Base-by-base conservation (phyloP, 352 stramenopile species). In the Pythium dissimile region DNA sequence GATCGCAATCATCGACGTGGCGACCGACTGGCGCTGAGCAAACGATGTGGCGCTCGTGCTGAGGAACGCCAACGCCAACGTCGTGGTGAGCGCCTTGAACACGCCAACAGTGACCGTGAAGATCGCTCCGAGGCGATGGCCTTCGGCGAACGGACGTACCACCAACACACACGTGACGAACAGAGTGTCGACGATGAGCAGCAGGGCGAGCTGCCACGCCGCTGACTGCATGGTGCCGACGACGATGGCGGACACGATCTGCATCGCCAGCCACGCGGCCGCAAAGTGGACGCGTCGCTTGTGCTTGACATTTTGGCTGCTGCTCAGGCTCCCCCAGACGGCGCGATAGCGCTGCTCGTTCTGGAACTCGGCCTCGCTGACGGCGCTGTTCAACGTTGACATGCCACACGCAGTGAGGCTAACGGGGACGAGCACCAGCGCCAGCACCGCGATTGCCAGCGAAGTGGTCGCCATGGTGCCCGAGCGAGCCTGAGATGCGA, bases 21-120 rank as follows among this genome's bases (percentile, higher is more conserved):
- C 77, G 2, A 78, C 59, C 13, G 24, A 47, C 34, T 68, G 74
- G 16, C 10, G 23, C 12, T 18, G 21, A 2, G 18, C 15, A 8
- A 31, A 39, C 10, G 32, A 26, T 10, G 44, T 27, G 27, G 26
- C 28, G 16, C 5, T 28, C 3, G 4, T 20, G 32, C n/a, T 13
- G 1, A 46, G 13, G 34, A 54, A 61, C 26, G 32, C 67, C 64
- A 57, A 49, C 9, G 38, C 71, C 20, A 88, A 26, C 5, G 58
- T 59, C 13, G 73, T 77, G 63, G 85, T 88, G 24, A 85, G 28
- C 12, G 81, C 72, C 59, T 85, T 85, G 54, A 84, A 32, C 32
- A 71, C 24, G 13, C 56, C 55, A 24, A 87, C 50, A 1, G 58
- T 60, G 51, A 79, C 73, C 21, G 72, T 75, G 53, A 77, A 67